These are phyloP conservation scores for Scutellaria minor DNA, from an alignment of 257 asterid species.

Conservation along the genomic window DNA sequence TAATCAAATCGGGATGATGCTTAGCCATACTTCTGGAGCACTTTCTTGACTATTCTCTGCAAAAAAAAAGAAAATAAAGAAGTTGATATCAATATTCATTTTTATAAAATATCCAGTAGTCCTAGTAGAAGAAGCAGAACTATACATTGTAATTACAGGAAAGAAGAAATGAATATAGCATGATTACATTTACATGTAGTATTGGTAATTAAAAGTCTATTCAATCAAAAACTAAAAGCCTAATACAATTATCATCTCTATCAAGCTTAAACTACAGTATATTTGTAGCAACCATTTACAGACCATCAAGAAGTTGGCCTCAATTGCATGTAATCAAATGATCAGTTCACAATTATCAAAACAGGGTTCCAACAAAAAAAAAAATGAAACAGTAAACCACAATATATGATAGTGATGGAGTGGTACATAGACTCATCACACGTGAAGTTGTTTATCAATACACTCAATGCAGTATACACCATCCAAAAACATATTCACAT, in stretches of 20 bases:
- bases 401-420: neutral
- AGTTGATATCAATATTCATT: neutral
- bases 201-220: neutral
- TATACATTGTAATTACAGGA: neutral
- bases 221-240: neutral
- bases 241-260: neutral
- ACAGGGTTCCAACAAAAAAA: neutral
- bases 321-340: neutral
- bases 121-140: neutral
- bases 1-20: slow-evolving; percentile 89
- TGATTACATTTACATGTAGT: neutral
- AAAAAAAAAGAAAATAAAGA: neutral
- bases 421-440: neutral
- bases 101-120: neutral
- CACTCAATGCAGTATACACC: neutral
- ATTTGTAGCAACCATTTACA: neutral
- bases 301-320: neutral
- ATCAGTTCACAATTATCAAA: neutral
- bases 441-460: neutral
- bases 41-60: slow-evolving; percentile 35
- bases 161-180: neutral
- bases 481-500: neutral
- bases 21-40: slow-evolving; percentile 65
- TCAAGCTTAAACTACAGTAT: neutral
- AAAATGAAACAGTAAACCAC: neutral